Conservation (phyloP, 352 stramenopile genomes). For the Globisporangium paddicum region DNA sequence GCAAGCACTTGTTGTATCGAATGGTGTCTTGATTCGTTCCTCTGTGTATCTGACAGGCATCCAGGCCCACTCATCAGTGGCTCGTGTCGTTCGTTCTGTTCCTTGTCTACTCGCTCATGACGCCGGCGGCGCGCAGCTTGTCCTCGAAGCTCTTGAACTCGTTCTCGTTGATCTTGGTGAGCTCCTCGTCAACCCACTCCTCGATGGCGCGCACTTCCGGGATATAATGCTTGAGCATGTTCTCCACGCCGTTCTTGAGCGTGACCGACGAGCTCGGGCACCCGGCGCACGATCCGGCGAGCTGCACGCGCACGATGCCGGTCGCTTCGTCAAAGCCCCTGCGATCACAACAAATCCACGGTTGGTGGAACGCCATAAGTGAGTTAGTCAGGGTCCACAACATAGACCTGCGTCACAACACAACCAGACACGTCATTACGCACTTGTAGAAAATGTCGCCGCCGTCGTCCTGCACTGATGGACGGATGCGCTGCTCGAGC, state of each 20-base stretch:
- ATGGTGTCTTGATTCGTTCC: background rate
- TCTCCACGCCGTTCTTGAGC: slow-evolving; percentile 99
- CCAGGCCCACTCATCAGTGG: too few species aligned
- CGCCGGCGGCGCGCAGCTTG: slow-evolving; percentile 74
- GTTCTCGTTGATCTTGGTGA: slow-evolving; percentile 72
- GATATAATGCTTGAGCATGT: slow-evolving; percentile 99
- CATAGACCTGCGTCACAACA: background rate
- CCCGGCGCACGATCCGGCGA: slow-evolving; percentile 96
- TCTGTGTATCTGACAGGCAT: background rate
- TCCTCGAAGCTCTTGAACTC: slow-evolving; percentile 83
- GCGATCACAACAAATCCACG: background rate
- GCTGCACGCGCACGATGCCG: slow-evolving; percentile 86
- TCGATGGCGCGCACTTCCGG: slow-evolving; percentile 93
- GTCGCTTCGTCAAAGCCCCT: slow-evolving; percentile 93
- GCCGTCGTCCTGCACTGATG: slow-evolving; percentile 98
- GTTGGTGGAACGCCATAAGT: background rate
- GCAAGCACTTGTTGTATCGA: background rate
- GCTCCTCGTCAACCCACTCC: slow-evolving; percentile 74
- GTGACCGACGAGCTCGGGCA: slow-evolving; percentile 97
- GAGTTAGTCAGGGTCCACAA: background rate
- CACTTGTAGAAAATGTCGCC: slow-evolving; percentile 98
- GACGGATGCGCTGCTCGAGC: slow-evolving; percentile 96
- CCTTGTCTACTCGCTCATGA: slow-evolving; percentile 63
- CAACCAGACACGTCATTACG: background rate
- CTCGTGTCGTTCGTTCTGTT: background rate